A percentile compares a stretch with the other conserved stretches of the same genome.
These are phyloP conservation scores for Chimonanthus praecox DNA, from an alignment of 164 flowering plant genomes.

Conservation along the genomic window DNA sequence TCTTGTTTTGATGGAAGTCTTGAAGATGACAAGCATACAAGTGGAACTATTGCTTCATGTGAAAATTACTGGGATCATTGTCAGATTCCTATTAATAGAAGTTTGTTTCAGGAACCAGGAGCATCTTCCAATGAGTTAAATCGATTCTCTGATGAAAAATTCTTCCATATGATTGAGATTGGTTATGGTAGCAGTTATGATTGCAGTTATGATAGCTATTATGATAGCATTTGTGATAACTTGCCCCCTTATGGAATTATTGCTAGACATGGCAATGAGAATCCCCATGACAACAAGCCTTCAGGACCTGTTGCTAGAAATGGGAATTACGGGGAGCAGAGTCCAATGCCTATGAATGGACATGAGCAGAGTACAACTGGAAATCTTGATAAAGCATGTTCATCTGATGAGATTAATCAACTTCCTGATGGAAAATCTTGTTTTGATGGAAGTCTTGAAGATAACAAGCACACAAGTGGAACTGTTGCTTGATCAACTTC, in stretches of 20 bases:
- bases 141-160: not conserved
- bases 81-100: constrained; percentile 58
- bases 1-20: constrained; percentile 24
- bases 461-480: constrained; percentile 76
- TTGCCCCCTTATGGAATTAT: constrained; percentile 4
- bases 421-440: constrained; percentile 19
- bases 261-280: too few relatives aligned
- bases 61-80: too few relatives aligned
- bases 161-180: not conserved
- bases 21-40: constrained; percentile 59
- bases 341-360: constrained; percentile 16
- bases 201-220: not conserved
- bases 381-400: constrained; percentile 53
- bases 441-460: constrained; percentile 26
- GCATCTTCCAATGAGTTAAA: not conserved
- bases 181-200: not conserved
- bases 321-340: constrained; percentile 8
- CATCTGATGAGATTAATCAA: constrained; percentile 16
- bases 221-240: constrained; percentile 15
- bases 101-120: too few relatives aligned
- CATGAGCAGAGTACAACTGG: not conserved
- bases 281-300: too few relatives aligned
- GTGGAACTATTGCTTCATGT: constrained; percentile 56
- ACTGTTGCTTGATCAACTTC: constrained; percentile 34
- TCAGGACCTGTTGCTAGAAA: too few relatives aligned